These are phyloP conservation scores for Astragalus membranaceus DNA, from an alignment of 306 rosid genomes.

Conservation along the genomic window DNA sequence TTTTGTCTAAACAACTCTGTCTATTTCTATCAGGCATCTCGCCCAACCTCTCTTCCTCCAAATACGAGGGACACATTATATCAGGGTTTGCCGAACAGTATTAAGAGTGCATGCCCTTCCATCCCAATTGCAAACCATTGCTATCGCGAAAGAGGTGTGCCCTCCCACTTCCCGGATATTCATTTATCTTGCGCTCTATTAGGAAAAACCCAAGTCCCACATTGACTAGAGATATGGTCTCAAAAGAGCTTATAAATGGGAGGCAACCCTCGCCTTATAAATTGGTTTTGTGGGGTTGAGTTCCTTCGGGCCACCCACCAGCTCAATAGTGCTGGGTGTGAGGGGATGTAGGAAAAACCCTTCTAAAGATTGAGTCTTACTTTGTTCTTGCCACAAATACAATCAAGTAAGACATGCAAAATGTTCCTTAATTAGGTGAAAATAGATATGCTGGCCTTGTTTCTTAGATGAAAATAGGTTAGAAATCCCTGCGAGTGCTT, in stretches of 20 bases:
- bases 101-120: conserved; percentile 71
- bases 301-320: no score
- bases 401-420: conserved; percentile 49
- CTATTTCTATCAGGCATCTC: conserved; percentile 56
- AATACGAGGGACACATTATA: conserved; percentile 76
- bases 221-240: no score
- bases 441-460: no score
- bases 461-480: no score
- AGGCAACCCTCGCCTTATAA: no score
- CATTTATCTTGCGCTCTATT: background rate
- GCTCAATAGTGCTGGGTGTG: no score
- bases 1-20: background rate
- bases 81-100: conserved; percentile 60
- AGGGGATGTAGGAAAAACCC: no score
- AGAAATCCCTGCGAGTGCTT: background rate
- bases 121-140: conserved; percentile 47
- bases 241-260: no score
- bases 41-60: conserved; percentile 70
- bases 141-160: conserved; percentile 58
- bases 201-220: no score
- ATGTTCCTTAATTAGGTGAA: background rate
- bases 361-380: no score
- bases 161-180: background rate
- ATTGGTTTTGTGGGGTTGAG: no score
- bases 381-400: conserved; percentile 79